Percentiles rank a stretch among this genome's conserved stretches.
phyloP scores from a whole-genome alignment of 2,329 filamentous ascomycete genomes.

The Neonectria ditissima region DNA sequence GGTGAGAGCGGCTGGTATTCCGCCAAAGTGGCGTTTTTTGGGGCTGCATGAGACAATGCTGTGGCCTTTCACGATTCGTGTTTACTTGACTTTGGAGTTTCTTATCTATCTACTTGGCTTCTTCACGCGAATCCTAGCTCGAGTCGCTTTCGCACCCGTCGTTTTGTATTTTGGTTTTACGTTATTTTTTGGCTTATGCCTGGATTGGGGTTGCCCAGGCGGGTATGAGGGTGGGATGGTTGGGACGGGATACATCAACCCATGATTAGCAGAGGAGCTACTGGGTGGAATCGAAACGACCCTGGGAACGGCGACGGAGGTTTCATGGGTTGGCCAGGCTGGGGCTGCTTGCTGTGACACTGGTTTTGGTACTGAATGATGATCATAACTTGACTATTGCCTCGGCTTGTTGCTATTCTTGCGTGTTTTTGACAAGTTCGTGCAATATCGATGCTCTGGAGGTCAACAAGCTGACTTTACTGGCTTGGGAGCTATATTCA shows the following conservation, averaged over 20 bases:
- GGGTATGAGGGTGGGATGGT: conserved; percentile 10
- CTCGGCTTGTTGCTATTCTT: not conserved
- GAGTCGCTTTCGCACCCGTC: conserved; percentile 7
- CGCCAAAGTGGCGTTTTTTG: conserved; percentile 43
- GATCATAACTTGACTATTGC: conserved; percentile 26
- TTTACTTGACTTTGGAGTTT: conserved; percentile 13
- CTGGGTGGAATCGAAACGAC: conserved; percentile 21
- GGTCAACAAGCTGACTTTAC: too few species aligned
- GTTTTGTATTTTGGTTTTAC: conserved; percentile 13
- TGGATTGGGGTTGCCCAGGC: conserved; percentile 7
- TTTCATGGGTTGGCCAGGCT: conserved; percentile 26
- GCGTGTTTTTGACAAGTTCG: not conserved
- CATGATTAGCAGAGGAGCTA: conserved; percentile 26
- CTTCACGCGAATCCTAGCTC: not conserved
- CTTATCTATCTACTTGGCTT: conserved; percentile 7
- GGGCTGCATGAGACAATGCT: conserved; percentile 26
- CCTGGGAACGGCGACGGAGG: conserved; percentile 24
- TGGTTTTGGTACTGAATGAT: conserved; percentile 35
- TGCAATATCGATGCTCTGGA: not conserved
- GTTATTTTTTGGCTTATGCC: conserved; percentile 14
- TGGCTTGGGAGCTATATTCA: not conserved
- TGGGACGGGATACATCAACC: conserved; percentile 16
- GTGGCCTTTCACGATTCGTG: conserved; percentile 18
- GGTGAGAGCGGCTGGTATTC: conserved; percentile 54
- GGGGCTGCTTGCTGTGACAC: conserved; percentile 37